These are phyloP conservation scores for Colletotrichum sp. DNA, from an alignment of 2,329 filamentous ascomycete species.

Conservation along the genomic window DNA sequence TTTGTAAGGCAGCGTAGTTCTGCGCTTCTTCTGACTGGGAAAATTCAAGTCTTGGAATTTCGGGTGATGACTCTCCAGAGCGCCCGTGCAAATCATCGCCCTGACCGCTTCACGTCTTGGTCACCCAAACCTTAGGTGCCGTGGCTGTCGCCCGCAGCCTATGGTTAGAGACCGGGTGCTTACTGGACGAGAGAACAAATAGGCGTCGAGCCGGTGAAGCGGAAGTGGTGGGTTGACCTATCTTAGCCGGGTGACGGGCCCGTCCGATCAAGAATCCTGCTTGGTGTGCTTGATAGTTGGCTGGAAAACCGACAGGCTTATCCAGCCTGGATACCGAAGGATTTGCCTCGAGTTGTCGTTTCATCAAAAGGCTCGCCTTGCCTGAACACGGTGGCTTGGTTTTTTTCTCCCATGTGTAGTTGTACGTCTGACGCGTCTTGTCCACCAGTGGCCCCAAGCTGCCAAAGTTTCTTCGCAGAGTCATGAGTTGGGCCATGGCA, in stretches of 20 bases:
- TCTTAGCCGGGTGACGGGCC: background rate
- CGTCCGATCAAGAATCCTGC: background rate
- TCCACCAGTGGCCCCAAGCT: background rate
- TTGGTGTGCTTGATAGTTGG: background rate
- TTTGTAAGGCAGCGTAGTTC: background rate
- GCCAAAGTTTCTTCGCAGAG: background rate
- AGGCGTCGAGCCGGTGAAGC: constrained; percentile 1
- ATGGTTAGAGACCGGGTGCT: background rate
- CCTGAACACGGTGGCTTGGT: background rate
- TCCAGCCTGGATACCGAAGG: background rate
- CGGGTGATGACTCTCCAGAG: background rate
- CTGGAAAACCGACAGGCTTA: background rate
- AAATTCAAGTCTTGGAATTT: background rate
- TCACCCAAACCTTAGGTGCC: constrained; percentile 9
- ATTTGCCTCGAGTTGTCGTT: background rate
- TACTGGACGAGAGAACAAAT: constrained; percentile 8
- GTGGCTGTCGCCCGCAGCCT: constrained; percentile 3
- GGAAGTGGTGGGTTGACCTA: background rate
- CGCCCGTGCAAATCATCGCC: constrained; percentile 15
- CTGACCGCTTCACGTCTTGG: constrained; percentile 17
- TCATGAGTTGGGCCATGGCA: background rate
- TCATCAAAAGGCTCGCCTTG: background rate
- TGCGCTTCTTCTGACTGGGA: background rate
- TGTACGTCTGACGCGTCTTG: background rate
- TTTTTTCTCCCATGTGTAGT: background rate